Evolutionary conservation across 202 grass and related monocot genomes (phyloP).

Genomic region (Setaria viridis): DNA sequence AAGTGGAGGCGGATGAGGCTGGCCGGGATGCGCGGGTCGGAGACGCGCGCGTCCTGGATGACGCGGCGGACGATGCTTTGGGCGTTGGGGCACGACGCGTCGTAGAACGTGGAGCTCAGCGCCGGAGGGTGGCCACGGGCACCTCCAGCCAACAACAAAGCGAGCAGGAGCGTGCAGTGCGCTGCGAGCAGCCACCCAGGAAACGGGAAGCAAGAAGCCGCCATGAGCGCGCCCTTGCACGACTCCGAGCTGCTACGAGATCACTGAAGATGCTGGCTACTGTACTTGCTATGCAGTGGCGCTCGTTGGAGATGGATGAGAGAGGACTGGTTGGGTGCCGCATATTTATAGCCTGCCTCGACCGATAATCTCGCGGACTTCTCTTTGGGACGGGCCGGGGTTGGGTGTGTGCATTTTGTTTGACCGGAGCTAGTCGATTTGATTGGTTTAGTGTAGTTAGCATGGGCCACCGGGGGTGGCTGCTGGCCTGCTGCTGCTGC

Average conservation of each 20-base stretch:
- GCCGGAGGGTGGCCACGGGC: neutral
- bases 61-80: neutral
- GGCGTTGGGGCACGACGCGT: neutral
- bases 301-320: neutral
- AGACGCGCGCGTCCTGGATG: neutral
- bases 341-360: neutral
- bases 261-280: too few species aligned
- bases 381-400: neutral
- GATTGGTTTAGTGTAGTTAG: neutral
- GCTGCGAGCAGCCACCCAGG: neutral
- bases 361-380: neutral
- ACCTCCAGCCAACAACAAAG: neutral
- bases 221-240: too few species aligned
- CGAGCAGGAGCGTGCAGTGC: neutral
- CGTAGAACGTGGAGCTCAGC: conserved; percentile 19
- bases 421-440: neutral
- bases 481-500: too few species aligned
- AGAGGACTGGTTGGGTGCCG: neutral
- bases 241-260: too few species aligned
- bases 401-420: neutral
- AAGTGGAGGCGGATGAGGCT: conserved; percentile 75
- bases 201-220: too few species aligned
- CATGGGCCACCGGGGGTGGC: too few species aligned
- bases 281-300: neutral
- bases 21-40: conserved; percentile 5